phyloP scores from a whole-genome alignment of 495 filamentous ascomycete genomes.

The Cudoniella acicularis region DNA sequence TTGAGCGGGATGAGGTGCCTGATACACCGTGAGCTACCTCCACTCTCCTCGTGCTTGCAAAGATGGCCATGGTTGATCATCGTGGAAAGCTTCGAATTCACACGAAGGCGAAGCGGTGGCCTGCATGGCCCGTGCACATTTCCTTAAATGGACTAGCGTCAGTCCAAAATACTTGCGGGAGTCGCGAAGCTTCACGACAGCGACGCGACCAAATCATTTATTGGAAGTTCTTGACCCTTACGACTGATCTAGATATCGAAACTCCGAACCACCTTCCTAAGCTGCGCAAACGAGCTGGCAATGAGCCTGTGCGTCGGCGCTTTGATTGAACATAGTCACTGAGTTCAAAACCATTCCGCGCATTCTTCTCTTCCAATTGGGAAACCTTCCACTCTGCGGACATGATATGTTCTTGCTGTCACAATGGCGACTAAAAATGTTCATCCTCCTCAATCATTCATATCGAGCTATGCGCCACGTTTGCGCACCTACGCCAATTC shows the following conservation, averaged over 20 bases:
- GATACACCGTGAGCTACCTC: too few relatives aligned
- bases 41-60: too few relatives aligned
- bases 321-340: not conserved
- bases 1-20: too few relatives aligned
- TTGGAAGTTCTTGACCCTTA: not conserved
- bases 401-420: conserved; percentile 17
- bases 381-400: conserved; percentile 5
- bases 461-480: conserved; percentile 88
- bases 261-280: not conserved
- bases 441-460: conserved; percentile 73
- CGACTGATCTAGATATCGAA: not conserved
- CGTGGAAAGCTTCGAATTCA: not conserved
- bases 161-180: not conserved
- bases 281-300: not conserved
- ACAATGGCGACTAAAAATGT: conserved; percentile 26
- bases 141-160: not conserved
- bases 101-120: not conserved
- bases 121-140: not conserved
- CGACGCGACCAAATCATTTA: not conserved
- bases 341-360: not conserved
- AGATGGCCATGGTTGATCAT: too few relatives aligned
- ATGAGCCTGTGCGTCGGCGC: not conserved
- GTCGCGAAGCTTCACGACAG: not conserved
- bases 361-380: conserved; percentile 3
- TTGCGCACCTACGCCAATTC: conserved; percentile 90